Base-by-base conservation (phyloP, 2,329 filamentous ascomycete genomes). In the Cladosporium sphaerospermum region DNA sequence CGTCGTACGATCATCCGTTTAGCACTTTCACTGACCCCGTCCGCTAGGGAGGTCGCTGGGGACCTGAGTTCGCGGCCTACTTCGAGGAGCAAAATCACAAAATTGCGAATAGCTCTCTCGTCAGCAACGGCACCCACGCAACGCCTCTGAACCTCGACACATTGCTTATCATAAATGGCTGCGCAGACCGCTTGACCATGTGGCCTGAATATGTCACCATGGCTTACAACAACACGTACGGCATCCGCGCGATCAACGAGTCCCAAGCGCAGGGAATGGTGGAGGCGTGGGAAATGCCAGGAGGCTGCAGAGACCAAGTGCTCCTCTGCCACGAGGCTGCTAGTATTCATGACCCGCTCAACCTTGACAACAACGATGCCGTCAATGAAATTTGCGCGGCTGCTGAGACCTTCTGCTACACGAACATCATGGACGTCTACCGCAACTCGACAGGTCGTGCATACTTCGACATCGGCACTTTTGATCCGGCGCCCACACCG, bases 1-100 rank as follows among this genome's bases (percentile, higher is more conserved):
- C 73, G 78, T 58, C 81, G 82, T 65, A 74, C 78, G 0, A 79
- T 82, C 61, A 74, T 75, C 1, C 87, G 83, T 73, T 80, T 82
- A 18, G 53, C 73, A 78, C 3, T 76, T 11, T 16, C 3, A 19
- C 48, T 31, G 14, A 13, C 19, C 14, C 34, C 7, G 3, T n/a
- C 8, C 4, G 6, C 31, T 28, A 53, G 51, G 51, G 61, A 6
- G 85, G 85, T 7, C 78, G 81, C 49, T 88, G 86, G 60, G 85
- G 81, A 0, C 83, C 83, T 3, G 71, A 78, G 3, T 84, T 86
- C 59, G 80, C 81, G 13, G 59, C 69, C 10, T 71, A 73, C 55
- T 77, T 76, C 55, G 74, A 84, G 61, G 64, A 77, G 45, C 82
- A 87, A 67, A 88, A 88, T 59, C 67, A 71, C 9, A 73, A 73